phyloP scores from a whole-genome alignment of 352 stramenopile genomes.

The Peronospora tabacina region DNA sequence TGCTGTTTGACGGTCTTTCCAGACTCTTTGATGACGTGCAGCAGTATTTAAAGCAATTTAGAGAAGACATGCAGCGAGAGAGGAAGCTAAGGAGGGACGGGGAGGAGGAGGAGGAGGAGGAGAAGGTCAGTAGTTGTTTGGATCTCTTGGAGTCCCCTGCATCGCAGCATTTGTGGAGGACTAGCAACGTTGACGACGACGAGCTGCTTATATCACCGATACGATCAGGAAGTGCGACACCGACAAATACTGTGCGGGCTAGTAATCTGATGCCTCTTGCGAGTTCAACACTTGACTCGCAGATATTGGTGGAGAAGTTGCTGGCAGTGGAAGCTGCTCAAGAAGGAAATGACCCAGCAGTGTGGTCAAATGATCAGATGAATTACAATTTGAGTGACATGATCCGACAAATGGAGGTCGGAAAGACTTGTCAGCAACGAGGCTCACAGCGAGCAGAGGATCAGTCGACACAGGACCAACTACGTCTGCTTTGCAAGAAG shows the following conservation, averaged over 20 bases:
- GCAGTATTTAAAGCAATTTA: slow-evolving; percentile 43
- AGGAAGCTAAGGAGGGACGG: slow-evolving; percentile 1
- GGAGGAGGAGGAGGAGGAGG: slow-evolving; percentile 3
- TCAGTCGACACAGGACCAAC: slow-evolving; percentile 13
- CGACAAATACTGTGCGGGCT: slow-evolving; percentile 7
- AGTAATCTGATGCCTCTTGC: slow-evolving; percentile 14
- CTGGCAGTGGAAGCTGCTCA: slow-evolving; percentile 7
- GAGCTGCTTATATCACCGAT: slow-evolving; percentile 36
- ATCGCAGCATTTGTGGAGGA: slow-evolving; percentile 30
- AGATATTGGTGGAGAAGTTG: slow-evolving; percentile 12
- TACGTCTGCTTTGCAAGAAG: slow-evolving; percentile 17
- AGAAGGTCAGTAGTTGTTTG: slow-evolving; percentile 8
- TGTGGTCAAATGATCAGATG: slow-evolving; percentile 53
- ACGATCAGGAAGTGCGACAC: slow-evolving; percentile 10
- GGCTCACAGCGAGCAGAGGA: not conserved
- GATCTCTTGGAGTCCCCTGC: slow-evolving; percentile 19
- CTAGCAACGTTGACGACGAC: slow-evolving; percentile 17
- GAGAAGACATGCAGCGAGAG: slow-evolving; percentile 28
- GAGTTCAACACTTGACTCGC: slow-evolving; percentile 3
- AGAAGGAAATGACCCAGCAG: slow-evolving; percentile 24
- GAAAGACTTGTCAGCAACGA: slow-evolving; percentile 1
- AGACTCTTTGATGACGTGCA: slow-evolving; percentile 55
- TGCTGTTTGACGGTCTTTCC: slow-evolving; percentile 69
- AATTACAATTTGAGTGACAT: slow-evolving; percentile 54
- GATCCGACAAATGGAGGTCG: slow-evolving; percentile 22